phyloP scores from a whole-genome alignment of 257 asterid genomes.

The Parsonsia alboflavescens region DNA sequence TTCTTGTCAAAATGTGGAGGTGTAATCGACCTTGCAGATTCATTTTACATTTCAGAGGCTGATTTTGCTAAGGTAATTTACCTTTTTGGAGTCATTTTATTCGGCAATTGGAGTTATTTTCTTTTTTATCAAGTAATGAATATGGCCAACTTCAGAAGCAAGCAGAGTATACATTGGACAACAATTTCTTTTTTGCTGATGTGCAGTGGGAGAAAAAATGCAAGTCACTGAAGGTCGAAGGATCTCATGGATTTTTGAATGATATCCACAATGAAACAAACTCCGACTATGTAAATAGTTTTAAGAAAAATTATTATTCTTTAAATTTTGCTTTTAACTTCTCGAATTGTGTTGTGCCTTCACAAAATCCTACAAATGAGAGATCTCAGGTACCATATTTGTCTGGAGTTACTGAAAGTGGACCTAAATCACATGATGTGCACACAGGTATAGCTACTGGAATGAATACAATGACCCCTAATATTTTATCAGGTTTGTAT shows the following conservation, averaged over 20 bases:
- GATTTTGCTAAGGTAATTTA: constrained; percentile 59
- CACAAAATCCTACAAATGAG: constrained; percentile 78
- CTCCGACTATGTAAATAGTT: constrained; percentile 58
- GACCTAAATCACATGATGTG: constrained; percentile 28
- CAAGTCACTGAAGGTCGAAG: constrained; percentile 45
- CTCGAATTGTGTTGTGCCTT: constrained; percentile 62
- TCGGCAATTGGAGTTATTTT: no score
- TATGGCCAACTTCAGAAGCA: no score
- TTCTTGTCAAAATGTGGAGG: constrained; percentile 82
- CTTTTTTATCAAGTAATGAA: no score
- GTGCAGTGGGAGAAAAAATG: constrained; percentile 90
- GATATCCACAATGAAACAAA: constrained; percentile 70
- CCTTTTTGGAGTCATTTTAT: background rate
- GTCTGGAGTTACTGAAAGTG: constrained; percentile 39
- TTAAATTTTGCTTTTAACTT: constrained; percentile 33
- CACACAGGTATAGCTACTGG: constrained; percentile 21
- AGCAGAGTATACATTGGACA: background rate
- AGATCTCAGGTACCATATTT: constrained; percentile 44
- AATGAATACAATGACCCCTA: constrained; percentile 24
- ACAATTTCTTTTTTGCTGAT: background rate
- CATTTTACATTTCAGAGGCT: constrained; percentile 37
- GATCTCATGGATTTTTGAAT: constrained; percentile 15
- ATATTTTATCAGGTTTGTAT: constrained; percentile 41
- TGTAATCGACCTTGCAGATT: constrained; percentile 52
- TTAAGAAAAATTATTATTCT: constrained; percentile 39